phyloP scores from a whole-genome alignment of 2,329 filamentous ascomycete genomes.

The Apiospora aurea region DNA sequence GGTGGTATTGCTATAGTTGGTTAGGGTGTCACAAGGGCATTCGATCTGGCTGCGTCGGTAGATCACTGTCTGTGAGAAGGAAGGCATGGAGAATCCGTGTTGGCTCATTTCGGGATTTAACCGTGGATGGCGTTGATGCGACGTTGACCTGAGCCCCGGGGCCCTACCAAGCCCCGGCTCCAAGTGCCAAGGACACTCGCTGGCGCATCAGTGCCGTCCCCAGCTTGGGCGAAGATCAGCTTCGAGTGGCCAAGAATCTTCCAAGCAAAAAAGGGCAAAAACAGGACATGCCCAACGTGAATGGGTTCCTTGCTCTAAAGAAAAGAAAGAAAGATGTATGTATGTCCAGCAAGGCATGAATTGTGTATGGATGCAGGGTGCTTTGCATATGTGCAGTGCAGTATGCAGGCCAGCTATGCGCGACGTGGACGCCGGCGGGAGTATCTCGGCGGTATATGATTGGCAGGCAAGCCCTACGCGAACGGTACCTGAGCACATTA shows the following conservation, averaged over 20 bases:
- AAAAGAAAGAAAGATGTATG: not conserved
- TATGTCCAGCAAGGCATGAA: conserved; percentile 1
- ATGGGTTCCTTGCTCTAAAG: conserved; percentile 3
- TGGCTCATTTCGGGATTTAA: conserved; percentile 13
- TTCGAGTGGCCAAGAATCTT: not conserved
- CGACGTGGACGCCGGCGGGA: conserved; percentile 6
- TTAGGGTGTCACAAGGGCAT: not conserved
- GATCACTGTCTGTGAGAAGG: conserved; percentile 15
- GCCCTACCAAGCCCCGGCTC: not conserved
- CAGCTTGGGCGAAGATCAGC: not conserved
- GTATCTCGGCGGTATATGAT: conserved; percentile 18
- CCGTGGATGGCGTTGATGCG: conserved; percentile 16
- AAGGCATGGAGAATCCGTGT: conserved; percentile 4
- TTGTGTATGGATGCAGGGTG: not conserved
- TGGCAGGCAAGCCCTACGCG: not conserved
- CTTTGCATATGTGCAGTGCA: not conserved
- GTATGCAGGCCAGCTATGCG: conserved; percentile 15
- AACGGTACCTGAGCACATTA: conserved; percentile 4
- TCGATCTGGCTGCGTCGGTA: not conserved
- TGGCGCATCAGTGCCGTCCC: not conserved
- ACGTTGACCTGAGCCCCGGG: not conserved
- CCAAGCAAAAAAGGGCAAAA: not conserved
- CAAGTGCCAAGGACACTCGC: conserved; percentile 2
- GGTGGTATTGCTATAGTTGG: not conserved
- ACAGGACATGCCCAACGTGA: not conserved